Conservation (phyloP, 352 stramenopile species). For the Elongisporangium prolatum region DNA sequence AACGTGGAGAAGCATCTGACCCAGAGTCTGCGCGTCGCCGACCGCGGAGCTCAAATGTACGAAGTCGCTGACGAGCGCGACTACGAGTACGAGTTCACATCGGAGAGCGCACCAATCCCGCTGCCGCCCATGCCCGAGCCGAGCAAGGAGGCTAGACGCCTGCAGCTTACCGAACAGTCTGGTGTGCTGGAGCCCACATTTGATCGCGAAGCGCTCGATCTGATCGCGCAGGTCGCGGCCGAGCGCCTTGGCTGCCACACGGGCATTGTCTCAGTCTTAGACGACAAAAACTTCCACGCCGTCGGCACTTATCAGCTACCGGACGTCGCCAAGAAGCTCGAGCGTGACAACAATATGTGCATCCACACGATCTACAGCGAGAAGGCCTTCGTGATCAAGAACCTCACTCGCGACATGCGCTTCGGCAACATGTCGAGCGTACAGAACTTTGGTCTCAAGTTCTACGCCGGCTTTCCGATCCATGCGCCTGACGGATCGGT, state of each 20-base stretch:
- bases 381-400: constrained; percentile 57
- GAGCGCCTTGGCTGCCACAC: constrained; percentile 50
- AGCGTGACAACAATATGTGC: constrained; percentile 54
- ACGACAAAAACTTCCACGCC: constrained; percentile 41
- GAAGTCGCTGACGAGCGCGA: constrained; percentile 19
- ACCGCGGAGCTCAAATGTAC: constrained; percentile 6
- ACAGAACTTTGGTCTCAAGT: constrained; percentile 41
- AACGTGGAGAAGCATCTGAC: constrained; percentile 39
- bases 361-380: constrained; percentile 54
- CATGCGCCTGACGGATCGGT: constrained; percentile 37
- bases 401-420: constrained; percentile 56
- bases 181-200: constrained; percentile 35
- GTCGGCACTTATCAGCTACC: constrained; percentile 41
- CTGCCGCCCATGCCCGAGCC: constrained; percentile 32
- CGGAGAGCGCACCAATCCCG: constrained; percentile 31
- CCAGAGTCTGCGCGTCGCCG: constrained; percentile 25
- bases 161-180: constrained; percentile 38
- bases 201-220: constrained; percentile 40
- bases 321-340: constrained; percentile 17
- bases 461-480: constrained; percentile 64
- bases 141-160: constrained; percentile 36
- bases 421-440: constrained; percentile 51
- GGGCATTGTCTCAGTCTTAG: constrained; percentile 55
- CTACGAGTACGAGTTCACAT: constrained; percentile 44
- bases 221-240: constrained; percentile 52